These are phyloP conservation scores for Lipomyces oligophaga DNA, from an alignment of 805 yeast genomes.

Conservation along the genomic window DNA sequence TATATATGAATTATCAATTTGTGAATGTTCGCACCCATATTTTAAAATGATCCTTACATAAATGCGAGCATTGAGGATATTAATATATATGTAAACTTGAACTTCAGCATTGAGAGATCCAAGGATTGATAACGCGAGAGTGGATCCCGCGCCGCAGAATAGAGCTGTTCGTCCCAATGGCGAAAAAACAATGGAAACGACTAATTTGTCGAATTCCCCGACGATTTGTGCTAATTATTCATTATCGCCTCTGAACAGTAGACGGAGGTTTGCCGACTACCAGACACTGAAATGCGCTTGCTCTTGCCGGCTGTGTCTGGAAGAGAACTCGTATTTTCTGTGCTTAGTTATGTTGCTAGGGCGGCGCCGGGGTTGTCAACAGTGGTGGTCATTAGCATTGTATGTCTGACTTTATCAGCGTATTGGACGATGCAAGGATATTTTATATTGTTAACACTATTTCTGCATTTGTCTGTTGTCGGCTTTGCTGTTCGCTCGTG, in stretches of 20 bases:
- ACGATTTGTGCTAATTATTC: background rate
- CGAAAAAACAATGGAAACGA: background rate
- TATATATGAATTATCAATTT: no score
- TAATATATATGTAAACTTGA: no score
- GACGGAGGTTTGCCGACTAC: background rate
- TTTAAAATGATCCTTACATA: no score
- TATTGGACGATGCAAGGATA: background rate
- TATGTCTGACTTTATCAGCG: background rate
- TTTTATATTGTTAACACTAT: slow-evolving; percentile 11
- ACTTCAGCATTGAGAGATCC: no score
- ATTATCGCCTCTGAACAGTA: background rate
- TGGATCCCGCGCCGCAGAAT: background rate
- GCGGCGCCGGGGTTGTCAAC: slow-evolving; percentile 19
- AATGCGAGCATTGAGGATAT: no score
- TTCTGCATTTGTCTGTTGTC: slow-evolving; percentile 21
- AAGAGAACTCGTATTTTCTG: slow-evolving; percentile 1
- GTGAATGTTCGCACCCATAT: no score
- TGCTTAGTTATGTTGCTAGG: slow-evolving; percentile 3
- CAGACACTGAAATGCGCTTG: slow-evolving; percentile 6
- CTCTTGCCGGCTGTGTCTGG: slow-evolving; percentile 5
- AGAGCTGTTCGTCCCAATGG: background rate
- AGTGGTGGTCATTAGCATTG: slow-evolving; percentile 3
- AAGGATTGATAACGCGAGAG: no score
- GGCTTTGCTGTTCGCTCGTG: slow-evolving; percentile 23
- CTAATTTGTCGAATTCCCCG: background rate